Conservation (phyloP, 345 rosid species). For the Boechera divaricarpa region DNA sequence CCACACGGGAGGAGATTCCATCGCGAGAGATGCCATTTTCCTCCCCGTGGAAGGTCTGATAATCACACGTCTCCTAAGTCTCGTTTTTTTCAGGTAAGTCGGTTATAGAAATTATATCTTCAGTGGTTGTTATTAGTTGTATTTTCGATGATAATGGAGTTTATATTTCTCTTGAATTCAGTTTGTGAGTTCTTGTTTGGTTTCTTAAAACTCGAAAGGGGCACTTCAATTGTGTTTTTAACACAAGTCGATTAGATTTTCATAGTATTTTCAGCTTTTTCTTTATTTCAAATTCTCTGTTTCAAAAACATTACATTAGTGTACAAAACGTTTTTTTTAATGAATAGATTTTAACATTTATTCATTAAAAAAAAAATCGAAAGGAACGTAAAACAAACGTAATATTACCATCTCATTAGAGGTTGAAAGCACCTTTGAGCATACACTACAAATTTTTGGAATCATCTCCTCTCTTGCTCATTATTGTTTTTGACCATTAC, state of each 20-base stretch:
- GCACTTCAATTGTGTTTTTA: too few relatives aligned
- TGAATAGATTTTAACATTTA: too few relatives aligned
- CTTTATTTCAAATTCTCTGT: too few relatives aligned
- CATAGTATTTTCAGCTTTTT: too few relatives aligned
- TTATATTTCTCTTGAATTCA: too few relatives aligned
- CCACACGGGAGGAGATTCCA: constrained; percentile 20
- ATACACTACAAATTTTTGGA: background rate
- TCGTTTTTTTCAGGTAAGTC: constrained; percentile 15
- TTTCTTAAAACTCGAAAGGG: background rate
- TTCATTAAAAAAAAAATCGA: background rate
- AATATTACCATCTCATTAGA: background rate
- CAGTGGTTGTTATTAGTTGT: background rate
- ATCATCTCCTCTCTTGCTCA: too few relatives aligned
- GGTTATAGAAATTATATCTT: background rate
- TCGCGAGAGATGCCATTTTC: constrained; percentile 17
- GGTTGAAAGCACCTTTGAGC: too few relatives aligned
- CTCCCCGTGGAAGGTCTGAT: constrained; percentile 28
- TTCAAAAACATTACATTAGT: too few relatives aligned
- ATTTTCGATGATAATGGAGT: background rate
- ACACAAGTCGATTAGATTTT: too few relatives aligned
- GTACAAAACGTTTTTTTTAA: too few relatives aligned
- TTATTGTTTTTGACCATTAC: background rate
- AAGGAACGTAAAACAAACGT: background rate
- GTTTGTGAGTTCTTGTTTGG: background rate
- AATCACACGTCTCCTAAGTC: background rate